A percentile compares a stretch with the other conserved stretches of the same genome.
Evolutionary conservation across 768 basidiomycete genomes (phyloP).

Genomic region (Boletus subcaerulescens): DNA sequence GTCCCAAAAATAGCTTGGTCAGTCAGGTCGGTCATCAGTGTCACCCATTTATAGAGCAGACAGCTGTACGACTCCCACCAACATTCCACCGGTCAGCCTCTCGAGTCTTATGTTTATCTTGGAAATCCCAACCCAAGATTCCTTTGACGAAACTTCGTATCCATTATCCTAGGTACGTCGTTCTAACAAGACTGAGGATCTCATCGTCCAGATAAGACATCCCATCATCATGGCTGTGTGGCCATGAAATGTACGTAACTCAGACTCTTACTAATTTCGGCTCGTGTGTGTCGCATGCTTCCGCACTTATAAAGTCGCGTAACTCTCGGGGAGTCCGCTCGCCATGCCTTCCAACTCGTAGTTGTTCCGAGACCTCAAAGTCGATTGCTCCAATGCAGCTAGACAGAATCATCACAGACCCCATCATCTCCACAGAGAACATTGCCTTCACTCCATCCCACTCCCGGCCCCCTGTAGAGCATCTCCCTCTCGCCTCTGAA

Average conservation of each 20-base stretch:
- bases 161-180: background rate
- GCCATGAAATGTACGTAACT: conserved; percentile 20
- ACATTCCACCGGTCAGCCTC: background rate
- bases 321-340: background rate
- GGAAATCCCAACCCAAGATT: background rate
- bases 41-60: background rate
- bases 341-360: conserved; percentile 7
- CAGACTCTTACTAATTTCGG: conserved; percentile 5
- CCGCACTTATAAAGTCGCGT: conserved; percentile 23
- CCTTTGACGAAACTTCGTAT: too few relatives aligned
- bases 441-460: conserved; percentile 23
- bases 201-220: background rate
- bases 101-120: background rate
- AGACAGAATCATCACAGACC: conserved; percentile 33
- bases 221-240: conserved; percentile 1
- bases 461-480: conserved; percentile 19
- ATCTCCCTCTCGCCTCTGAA: conserved; percentile 10
- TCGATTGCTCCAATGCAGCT: conserved; percentile 18
- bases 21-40: background rate
- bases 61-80: background rate
- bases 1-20: conserved; percentile 6
- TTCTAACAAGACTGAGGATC: background rate
- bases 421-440: conserved; percentile 36
- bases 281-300: conserved; percentile 21
- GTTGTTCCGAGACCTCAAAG: background rate